Evolutionary conservation across 2,329 filamentous ascomycete genomes (phyloP).

Genomic region (Celoporthe dispersa): DNA sequence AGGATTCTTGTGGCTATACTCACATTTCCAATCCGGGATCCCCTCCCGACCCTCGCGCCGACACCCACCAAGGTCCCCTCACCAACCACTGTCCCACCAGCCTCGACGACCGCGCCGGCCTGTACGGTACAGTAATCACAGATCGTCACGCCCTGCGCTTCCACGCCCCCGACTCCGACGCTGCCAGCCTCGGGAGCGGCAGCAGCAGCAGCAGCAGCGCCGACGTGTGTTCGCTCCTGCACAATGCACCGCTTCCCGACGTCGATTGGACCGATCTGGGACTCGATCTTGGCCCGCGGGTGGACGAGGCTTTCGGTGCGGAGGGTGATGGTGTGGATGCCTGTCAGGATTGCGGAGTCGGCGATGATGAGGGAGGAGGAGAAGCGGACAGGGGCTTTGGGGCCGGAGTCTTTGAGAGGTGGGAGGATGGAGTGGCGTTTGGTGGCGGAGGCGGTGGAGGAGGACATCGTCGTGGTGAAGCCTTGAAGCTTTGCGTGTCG

Average conservation of each 20-base stretch:
- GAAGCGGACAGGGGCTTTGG: slow-evolving; percentile 66
- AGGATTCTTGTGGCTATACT: slow-evolving; percentile 27
- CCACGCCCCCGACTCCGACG: slow-evolving; percentile 26
- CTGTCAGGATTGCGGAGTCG: slow-evolving; percentile 66
- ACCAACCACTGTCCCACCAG: slow-evolving; percentile 64
- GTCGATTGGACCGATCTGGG: slow-evolving; percentile 76
- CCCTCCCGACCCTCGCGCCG: slow-evolving; percentile 61
- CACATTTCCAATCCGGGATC: slow-evolving; percentile 67
- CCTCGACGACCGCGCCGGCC: slow-evolving; percentile 62
- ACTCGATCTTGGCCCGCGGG: slow-evolving; percentile 79
- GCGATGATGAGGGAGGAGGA: slow-evolving; percentile 64
- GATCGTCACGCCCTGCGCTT: slow-evolving; percentile 51
- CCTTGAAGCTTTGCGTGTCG: background rate
- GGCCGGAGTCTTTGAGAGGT: slow-evolving; percentile 55
- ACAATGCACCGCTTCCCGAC: slow-evolving; percentile 83
- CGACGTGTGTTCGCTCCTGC: slow-evolving; percentile 68
- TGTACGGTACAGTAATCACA: slow-evolving; percentile 67
- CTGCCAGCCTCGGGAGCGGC: slow-evolving; percentile 32
- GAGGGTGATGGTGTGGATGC: slow-evolving; percentile 78
- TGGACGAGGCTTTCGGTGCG: slow-evolving; percentile 82
- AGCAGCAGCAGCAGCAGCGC: slow-evolving; percentile 41
- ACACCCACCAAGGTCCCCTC: slow-evolving; percentile 65
- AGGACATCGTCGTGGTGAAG: slow-evolving; percentile 42
- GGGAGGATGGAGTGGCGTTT: slow-evolving; percentile 64
- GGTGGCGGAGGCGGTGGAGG: slow-evolving; percentile 41